Base-by-base conservation (phyloP, 345 rosid species). In the Citrus maxima region DNA sequence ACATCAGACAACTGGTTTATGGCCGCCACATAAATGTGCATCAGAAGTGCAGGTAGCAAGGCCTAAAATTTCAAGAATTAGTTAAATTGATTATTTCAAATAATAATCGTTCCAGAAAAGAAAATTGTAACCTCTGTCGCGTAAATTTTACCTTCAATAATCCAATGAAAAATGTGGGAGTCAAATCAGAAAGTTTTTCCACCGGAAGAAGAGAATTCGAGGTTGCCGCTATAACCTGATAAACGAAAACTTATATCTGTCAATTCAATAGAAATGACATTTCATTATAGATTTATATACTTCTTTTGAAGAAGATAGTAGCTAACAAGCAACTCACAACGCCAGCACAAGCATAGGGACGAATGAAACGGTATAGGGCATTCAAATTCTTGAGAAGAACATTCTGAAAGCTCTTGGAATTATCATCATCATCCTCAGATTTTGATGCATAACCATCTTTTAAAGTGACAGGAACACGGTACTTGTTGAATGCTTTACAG, bases 21-120 rank as follows among this genome's bases (percentile, higher is more conserved):
- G 27, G 82, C 87, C 14, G 79, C 84, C 14, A 84, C 76, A 34
- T 84, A 84, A 51, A 84, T 79, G 70, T 79, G 81, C 84, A 81
- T 79, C 34, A 75, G 24, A 6, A 81, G 65, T 25, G 82, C 73
- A 42, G 82, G 82, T 13, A 84, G 38, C 76, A 84, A 37, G 34
- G 82, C 84, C 87, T 84, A 70, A 24, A 51, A 14, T 46, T 60
- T 63, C 38, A 75, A 19, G 32, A 58, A 4, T 10, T 18, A 5
- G 25, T 69, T 25, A 0, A 49, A 2, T 25, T 2, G 16, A 13
- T n/a, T 66, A 4, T 42, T 69, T 69, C 73, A 69, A 13, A 69
- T 24, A 22, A 72, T 10, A 6, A 58, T 24, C 21, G 14, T 66
- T 38, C 19, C 51, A 46, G 4, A 46, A 46, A 46, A 46, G 5